A percentile compares a stretch with the other conserved stretches of the same genome.
These are phyloP conservation scores for Asterophora lycoperdoides DNA, from an alignment of 768 basidiomycete species.

Conservation along the genomic window DNA sequence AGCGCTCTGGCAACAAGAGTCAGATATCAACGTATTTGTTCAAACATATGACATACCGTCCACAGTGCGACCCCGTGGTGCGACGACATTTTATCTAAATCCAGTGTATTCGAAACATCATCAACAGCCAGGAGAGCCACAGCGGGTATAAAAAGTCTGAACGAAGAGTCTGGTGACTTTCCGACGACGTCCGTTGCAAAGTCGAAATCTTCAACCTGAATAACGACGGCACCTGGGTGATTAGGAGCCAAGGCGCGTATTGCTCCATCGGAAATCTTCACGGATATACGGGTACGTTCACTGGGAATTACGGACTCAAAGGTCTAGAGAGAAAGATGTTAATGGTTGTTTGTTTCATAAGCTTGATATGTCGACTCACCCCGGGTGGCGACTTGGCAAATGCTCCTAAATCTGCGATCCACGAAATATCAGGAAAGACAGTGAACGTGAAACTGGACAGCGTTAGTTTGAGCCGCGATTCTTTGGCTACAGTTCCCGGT, in stretches of 20 bases:
- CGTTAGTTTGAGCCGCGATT: constrained; percentile 65
- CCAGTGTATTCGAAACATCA: constrained; percentile 25
- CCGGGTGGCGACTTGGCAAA: constrained; percentile 86
- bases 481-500: constrained; percentile 65
- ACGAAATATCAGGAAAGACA: constrained; percentile 56
- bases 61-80: constrained; percentile 47
- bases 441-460: constrained; percentile 62
- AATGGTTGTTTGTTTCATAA: not conserved
- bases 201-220: constrained; percentile 62
- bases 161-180: constrained; percentile 50
- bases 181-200: constrained; percentile 72
- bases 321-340: constrained; percentile 41
- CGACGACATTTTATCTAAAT: constrained; percentile 19
- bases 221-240: constrained; percentile 60
- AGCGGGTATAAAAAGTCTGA: constrained; percentile 45
- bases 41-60: constrained; percentile 49
- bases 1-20: constrained; percentile 35
- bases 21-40: not conserved
- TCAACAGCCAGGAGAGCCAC: constrained; percentile 45
- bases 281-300: constrained; percentile 71
- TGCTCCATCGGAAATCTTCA: constrained; percentile 65
- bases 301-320: constrained; percentile 93
- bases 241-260: constrained; percentile 54
- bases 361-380: constrained; percentile 42
- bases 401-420: constrained; percentile 53